phyloP scores from a whole-genome alignment of 495 filamentous ascomycete species.

The Daldinia concentrica region DNA sequence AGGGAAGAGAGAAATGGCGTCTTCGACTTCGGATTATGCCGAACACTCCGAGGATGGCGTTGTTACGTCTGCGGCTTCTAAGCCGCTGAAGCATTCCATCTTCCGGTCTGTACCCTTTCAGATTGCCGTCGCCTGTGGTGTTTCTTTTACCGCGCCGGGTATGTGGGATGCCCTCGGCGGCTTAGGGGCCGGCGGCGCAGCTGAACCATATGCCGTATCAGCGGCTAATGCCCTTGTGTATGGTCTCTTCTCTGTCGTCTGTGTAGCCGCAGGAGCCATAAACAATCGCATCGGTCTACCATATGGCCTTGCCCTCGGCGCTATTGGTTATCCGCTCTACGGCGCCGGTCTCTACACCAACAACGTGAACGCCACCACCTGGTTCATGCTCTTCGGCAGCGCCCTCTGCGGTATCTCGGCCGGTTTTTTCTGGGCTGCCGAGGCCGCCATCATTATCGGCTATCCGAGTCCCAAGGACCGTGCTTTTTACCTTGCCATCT shows the following conservation, averaged over 20 bases:
- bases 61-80: neutral
- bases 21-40: constrained; percentile 16
- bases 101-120: constrained; percentile 49
- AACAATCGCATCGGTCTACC: constrained; percentile 49
- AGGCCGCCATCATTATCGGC: constrained; percentile 42
- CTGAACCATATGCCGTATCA: constrained; percentile 47
- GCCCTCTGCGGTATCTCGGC: constrained; percentile 41
- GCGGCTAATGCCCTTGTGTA: constrained; percentile 48
- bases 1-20: constrained; percentile 21
- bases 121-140: constrained; percentile 45
- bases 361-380: constrained; percentile 36
- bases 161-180: constrained; percentile 50
- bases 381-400: constrained; percentile 42
- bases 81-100: constrained; percentile 31
- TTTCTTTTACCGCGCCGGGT: constrained; percentile 44
- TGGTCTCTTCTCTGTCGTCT: constrained; percentile 47
- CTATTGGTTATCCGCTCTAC: constrained; percentile 40
- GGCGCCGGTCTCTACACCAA: constrained; percentile 42
- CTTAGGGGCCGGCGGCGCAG: constrained; percentile 43
- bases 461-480: constrained; percentile 39
- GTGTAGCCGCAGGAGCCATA: constrained; percentile 46
- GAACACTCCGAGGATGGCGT: constrained; percentile 9
- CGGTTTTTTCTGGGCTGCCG: constrained; percentile 43
- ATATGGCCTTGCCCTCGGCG: constrained; percentile 45
- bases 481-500: constrained; percentile 43